Percentiles rank a stretch among this genome's conserved stretches.
phyloP scores from a whole-genome alignment of 2,329 filamentous ascomycete species.

The Endothia cerciana region DNA sequence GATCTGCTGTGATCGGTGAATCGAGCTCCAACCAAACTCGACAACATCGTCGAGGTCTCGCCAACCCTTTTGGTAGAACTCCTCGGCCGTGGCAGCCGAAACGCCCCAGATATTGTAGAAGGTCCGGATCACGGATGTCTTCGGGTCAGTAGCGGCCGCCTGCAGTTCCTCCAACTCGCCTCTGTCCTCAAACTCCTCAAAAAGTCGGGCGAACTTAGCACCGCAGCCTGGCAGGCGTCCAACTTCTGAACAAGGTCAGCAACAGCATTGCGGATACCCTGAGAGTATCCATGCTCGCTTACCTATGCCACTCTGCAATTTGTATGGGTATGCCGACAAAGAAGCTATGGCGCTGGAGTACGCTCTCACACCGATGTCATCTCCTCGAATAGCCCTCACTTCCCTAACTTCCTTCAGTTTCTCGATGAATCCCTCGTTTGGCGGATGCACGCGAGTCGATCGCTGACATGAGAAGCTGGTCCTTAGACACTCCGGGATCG shows the following conservation, averaged over 20 bases:
- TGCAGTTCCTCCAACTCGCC: conserved; percentile 66
- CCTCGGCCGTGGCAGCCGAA: conserved; percentile 75
- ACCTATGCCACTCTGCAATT: conserved; percentile 48
- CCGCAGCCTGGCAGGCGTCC: conserved; percentile 77
- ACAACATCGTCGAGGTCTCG: conserved; percentile 83
- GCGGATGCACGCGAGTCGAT: conserved; percentile 68
- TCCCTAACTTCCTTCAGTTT: conserved; percentile 76
- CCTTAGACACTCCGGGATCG: conserved; percentile 68
- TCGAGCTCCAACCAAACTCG: conserved; percentile 74
- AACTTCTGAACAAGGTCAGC: conserved; percentile 45
- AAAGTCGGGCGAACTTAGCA: conserved; percentile 76
- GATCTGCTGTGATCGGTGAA: conserved; percentile 86
- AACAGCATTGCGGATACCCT: not conserved
- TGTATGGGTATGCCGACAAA: conserved; percentile 76
- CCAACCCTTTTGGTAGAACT: conserved; percentile 83
- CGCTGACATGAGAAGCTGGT: conserved; percentile 80
- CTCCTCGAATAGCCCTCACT: conserved; percentile 70
- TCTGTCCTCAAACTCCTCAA: conserved; percentile 69
- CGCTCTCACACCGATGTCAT: conserved; percentile 79
- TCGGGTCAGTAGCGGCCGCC: conserved; percentile 66
- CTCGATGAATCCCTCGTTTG: conserved; percentile 76
- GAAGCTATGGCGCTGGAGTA: conserved; percentile 88
- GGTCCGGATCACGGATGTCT: conserved; percentile 63
- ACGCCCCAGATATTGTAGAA: conserved; percentile 96
- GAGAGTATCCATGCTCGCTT: conserved; percentile 32